Base-by-base conservation (phyloP, 345 rosid species). In the Euphorbia peplus region DNA sequence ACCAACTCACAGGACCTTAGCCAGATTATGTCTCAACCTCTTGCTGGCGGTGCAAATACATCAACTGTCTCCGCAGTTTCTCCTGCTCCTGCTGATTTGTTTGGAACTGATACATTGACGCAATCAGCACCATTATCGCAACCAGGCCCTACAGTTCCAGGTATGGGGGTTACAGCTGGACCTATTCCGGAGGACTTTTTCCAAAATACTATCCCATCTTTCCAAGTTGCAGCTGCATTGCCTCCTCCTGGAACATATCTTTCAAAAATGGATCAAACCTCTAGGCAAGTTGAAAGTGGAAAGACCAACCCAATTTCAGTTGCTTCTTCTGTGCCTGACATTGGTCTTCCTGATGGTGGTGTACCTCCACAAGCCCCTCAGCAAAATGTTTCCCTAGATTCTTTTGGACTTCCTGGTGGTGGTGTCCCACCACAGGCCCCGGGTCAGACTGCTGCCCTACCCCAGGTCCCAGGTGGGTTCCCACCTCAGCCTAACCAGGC, bases 131-230 rank as follows among this genome's bases (percentile, higher is more conserved):
- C 80, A 7, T 70, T 47, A 57, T 64, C 84, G 76, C 91, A 91
- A 72, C 79, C 86, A 72, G 75, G 85, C 83, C 80, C 88, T 54
- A 60, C 60, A 47, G 70, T 73, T 70, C 61, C 63, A 29, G 81
- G 87, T 78, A 73, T 10, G 22, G 90, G 89, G 61, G 78, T 74
- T 71, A 59, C 87, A 61, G 82, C 88, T 64, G 67, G 80, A 60
- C 96, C 97, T 28, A 95, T 95, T 61, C 98, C 99, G 3, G 99
- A 91, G 78, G 98, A 95, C 78, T 95, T 95, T 71, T 95, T 95
- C 78, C 93, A 88, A 72, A 84, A 95, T 67, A 95, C 99, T 61
- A 81, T 90, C 64, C 89, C 98, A 14, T 95, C 99, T 62, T 66
- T 95, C 67, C 96, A 86, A 81, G 92, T 88, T 74, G 99, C 91